phyloP scores from a whole-genome alignment of 768 basidiomycete species.

The Suillus ampliporus region DNA sequence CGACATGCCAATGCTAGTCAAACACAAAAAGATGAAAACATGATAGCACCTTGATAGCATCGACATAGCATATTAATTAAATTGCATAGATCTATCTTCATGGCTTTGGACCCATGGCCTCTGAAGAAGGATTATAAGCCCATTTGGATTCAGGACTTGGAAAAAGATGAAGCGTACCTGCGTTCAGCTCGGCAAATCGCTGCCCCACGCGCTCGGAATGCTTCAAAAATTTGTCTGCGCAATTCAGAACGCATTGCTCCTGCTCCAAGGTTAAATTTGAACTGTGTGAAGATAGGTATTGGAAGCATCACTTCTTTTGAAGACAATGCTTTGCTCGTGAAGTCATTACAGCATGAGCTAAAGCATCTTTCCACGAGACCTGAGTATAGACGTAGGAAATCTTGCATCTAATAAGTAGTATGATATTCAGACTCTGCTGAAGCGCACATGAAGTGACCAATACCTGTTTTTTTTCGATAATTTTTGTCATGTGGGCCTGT shows the following conservation, averaged over 20 bases:
- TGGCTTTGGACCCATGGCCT: conserved; percentile 38
- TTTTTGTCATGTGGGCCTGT: conserved; percentile 93
- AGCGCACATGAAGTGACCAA: conserved; percentile 17
- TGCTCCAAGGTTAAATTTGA: conserved; percentile 38
- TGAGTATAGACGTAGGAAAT: conserved; percentile 95
- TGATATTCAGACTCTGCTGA: conserved; percentile 9
- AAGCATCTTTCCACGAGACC: conserved; percentile 96
- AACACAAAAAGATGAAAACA: conserved; percentile 2
- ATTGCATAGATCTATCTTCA: conserved; percentile 21
- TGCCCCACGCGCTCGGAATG: conserved; percentile 94
- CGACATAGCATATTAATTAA: conserved; percentile 7
- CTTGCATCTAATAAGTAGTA: conserved; percentile 80
- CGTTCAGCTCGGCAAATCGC: conserved; percentile 90
- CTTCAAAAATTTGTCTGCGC: conserved; percentile 97
- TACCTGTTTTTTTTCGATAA: conserved; percentile 98
- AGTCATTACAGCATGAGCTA: conserved; percentile 93
- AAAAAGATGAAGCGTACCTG: conserved; percentile 60
- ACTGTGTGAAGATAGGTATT: conserved; percentile 7
- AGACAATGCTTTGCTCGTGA: conserved; percentile 92
- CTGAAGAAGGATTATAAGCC: conserved; percentile 22
- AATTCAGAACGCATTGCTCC: conserved; percentile 91
- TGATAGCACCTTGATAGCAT: conserved; percentile 19
- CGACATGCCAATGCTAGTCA: neutral
- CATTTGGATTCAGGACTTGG: neutral
- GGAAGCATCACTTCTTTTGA: conserved; percentile 78